Evolutionary conservation across 768 basidiomycete species (phyloP).

Genomic region (Hysterangium stoloniferum): DNA sequence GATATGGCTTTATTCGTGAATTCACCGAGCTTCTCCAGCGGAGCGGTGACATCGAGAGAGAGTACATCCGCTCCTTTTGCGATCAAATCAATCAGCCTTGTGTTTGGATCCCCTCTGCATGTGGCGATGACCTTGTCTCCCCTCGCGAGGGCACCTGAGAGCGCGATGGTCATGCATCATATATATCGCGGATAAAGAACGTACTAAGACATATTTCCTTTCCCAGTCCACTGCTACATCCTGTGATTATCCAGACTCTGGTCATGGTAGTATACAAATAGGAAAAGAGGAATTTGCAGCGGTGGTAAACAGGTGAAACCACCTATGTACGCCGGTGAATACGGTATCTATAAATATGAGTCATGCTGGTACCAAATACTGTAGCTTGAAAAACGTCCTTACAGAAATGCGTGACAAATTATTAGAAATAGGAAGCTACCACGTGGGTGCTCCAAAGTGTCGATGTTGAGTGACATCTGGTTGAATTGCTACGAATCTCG

Average conservation of each 20-base stretch:
- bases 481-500: no score
- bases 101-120: neutral
- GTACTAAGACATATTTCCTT: neutral
- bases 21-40: slow-evolving; percentile 14
- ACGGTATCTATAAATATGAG: no score
- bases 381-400: no score
- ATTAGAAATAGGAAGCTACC: no score
- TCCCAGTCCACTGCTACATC: neutral
- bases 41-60: slow-evolving; percentile 21
- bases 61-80: slow-evolving; percentile 8
- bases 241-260: neutral
- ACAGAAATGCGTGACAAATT: no score
- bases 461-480: no score
- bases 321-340: no score
- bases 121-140: neutral
- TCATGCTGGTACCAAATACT: no score
- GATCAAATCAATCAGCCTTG: neutral
- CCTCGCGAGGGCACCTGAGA: neutral
- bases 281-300: no score
- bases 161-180: neutral
- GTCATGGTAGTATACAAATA: no score
- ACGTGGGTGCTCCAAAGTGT: no score
- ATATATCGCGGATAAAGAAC: neutral
- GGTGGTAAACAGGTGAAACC: no score
- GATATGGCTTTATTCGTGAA: slow-evolving; percentile 29